Conservation (phyloP, 768 basidiomycete species). For the Suillus americanus region DNA sequence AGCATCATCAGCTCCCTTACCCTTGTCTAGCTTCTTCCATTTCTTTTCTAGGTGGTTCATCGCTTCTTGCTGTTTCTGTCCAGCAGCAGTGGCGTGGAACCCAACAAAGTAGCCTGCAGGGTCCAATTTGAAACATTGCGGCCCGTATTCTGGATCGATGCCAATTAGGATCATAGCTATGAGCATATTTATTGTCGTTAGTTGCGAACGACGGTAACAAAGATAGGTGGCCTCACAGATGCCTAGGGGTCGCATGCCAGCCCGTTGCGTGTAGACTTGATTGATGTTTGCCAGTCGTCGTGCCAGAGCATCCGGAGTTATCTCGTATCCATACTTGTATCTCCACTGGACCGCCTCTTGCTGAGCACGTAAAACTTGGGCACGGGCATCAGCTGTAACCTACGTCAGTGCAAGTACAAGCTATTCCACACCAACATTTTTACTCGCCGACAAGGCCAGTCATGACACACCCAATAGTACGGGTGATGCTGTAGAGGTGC, state of each 20-base stretch:
- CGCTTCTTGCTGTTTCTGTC: conserved; percentile 97
- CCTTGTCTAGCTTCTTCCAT: conserved; percentile 92
- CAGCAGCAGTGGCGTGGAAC: conserved; percentile 95
- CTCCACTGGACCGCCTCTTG: conserved; percentile 89
- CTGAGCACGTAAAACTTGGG: conserved; percentile 85
- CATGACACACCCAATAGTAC: conserved; percentile 96
- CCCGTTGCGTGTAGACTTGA: conserved; percentile 97
- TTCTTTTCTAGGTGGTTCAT: conserved; percentile 99
- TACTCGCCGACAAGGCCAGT: conserved; percentile 89
- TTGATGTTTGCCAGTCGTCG: conserved; percentile 96
- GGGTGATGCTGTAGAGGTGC: conserved; percentile 94
- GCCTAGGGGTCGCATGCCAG: conserved; percentile 94
- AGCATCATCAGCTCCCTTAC: conserved; percentile 77
- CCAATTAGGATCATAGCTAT: conserved; percentile 96
- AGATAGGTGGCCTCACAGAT: conserved; percentile 62
- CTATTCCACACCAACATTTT: not conserved
- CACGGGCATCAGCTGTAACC: conserved; percentile 79
- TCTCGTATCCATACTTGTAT: conserved; percentile 97
- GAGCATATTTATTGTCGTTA: conserved; percentile 4
- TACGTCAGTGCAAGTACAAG: not conserved
- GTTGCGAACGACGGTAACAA: not conserved
- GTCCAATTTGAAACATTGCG: conserved; percentile 98
- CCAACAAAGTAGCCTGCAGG: conserved; percentile 99
- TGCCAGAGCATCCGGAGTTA: conserved; percentile 94
- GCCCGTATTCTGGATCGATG: conserved; percentile 84